phyloP scores from a whole-genome alignment of 257 asterid species.

The Nicotiana tomentosiformis region DNA sequence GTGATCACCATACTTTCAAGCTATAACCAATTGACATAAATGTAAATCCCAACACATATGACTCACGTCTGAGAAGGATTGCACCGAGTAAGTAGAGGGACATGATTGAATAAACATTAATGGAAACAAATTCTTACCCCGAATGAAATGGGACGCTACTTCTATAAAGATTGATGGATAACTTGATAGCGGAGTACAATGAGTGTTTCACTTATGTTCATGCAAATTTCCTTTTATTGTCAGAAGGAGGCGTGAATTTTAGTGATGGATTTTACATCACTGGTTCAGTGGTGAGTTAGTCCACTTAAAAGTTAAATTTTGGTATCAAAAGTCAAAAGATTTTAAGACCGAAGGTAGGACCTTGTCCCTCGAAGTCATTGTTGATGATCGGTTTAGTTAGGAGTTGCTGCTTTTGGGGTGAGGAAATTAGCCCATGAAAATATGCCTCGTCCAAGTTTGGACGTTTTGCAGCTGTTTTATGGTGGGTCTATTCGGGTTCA shows the following conservation, averaged over 20 bases:
- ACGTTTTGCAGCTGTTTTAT: background rate
- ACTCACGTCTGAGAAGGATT: background rate
- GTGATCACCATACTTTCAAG: too few species aligned
- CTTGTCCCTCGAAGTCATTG: background rate
- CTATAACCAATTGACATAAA: too few species aligned
- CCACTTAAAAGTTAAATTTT: background rate
- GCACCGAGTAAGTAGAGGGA: background rate
- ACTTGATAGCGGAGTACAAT: background rate
- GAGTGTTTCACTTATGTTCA: background rate
- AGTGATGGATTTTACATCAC: slow-evolving; percentile 1
- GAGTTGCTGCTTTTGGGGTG: background rate
- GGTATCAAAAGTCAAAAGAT: background rate
- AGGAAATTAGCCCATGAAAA: background rate
- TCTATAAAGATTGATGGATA: background rate
- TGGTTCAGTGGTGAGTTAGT: background rate
- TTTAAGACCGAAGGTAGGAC: background rate
- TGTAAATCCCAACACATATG: background rate
- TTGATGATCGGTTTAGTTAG: background rate
- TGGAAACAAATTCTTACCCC: background rate
- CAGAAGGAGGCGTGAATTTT: background rate
- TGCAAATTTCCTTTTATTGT: background rate
- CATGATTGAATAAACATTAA: background rate
- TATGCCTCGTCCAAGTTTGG: background rate
- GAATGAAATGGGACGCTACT: background rate
- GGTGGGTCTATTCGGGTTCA: background rate